A percentile compares a stretch with the other conserved stretches of the same genome.
Conservation (phyloP, 169 alveolate genomes). For the Sarcocystis neurona region DNA sequence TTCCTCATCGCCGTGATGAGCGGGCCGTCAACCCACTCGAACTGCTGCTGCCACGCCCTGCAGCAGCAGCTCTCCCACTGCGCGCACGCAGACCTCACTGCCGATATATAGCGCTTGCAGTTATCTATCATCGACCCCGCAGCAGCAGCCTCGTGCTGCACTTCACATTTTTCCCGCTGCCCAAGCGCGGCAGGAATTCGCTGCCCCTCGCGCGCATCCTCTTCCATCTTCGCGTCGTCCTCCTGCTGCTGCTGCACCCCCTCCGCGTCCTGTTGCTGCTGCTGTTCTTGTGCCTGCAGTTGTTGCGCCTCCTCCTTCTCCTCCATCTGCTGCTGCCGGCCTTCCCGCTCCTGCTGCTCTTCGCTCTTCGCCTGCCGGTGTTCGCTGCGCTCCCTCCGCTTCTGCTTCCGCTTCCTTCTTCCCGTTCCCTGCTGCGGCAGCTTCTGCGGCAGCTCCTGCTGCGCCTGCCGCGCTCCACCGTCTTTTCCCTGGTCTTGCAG, state of each 20-base stretch:
- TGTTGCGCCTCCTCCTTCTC: conserved; percentile 14
- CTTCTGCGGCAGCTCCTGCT: not conserved
- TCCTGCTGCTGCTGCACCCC: conserved; percentile 20
- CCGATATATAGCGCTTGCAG: too few species aligned
- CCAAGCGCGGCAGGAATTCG: too few species aligned
- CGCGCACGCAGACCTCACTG: conserved; percentile 21
- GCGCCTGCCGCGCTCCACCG: not conserved
- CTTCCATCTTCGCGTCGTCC: too few species aligned
- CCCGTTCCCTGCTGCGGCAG: not conserved
- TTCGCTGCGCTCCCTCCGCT: not conserved
- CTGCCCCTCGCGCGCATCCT: too few species aligned
- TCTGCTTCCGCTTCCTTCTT: not conserved
- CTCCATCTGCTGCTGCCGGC: conserved; percentile 14
- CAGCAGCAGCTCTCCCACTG: conserved; percentile 40
- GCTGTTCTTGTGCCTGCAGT: not conserved
- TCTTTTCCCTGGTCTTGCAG: not conserved
- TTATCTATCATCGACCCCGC: too few species aligned
- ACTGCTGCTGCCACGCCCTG: conserved; percentile 84
- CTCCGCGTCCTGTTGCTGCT: conserved; percentile 24
- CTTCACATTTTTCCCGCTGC: too few species aligned
- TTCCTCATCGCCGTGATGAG: conserved; percentile 93
- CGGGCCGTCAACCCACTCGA: conserved; percentile 99
- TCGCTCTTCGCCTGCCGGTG: not conserved
- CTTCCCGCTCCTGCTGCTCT: conserved; percentile 26
- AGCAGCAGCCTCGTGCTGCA: too few species aligned